phyloP scores from a whole-genome alignment of 495 filamentous ascomycete genomes.

The Penicillium nucicola region DNA sequence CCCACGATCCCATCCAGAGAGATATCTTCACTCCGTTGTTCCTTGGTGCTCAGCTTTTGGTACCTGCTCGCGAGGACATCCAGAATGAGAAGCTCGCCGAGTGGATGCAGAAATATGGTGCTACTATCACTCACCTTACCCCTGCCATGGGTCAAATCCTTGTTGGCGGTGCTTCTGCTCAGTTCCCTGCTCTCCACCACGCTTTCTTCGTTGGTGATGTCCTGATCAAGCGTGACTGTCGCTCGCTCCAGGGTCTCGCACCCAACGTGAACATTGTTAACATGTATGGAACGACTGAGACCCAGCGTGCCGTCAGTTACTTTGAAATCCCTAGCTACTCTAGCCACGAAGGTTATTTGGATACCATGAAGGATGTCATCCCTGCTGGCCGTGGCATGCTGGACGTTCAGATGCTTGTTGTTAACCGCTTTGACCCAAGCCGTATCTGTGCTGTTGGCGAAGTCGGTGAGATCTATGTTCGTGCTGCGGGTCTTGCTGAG shows the following conservation, averaged over 20 bases:
- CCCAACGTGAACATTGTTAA: constrained; percentile 79
- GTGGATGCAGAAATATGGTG: constrained; percentile 79
- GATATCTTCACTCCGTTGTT: constrained; percentile 96
- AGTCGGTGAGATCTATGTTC: constrained; percentile 82
- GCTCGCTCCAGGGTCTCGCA: constrained; percentile 72
- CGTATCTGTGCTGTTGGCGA: constrained; percentile 78
- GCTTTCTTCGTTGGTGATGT: constrained; percentile 96
- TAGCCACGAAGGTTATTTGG: constrained; percentile 64
- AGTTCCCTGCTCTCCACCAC: constrained; percentile 74
- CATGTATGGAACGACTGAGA: constrained; percentile 93
- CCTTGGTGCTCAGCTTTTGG: constrained; percentile 75
- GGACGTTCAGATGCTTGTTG: constrained; percentile 88
- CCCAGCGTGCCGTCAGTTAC: constrained; percentile 81
- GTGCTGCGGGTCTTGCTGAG: constrained; percentile 86
- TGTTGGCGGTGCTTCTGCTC: constrained; percentile 74
- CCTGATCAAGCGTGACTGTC: constrained; percentile 81
- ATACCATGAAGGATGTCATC: constrained; percentile 73
- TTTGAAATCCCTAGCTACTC: constrained; percentile 75
- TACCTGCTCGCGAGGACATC: constrained; percentile 83
- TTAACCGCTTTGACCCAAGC: constrained; percentile 71
- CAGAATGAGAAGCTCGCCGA: constrained; percentile 84
- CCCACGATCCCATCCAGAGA: constrained; percentile 87
- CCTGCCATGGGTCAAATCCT: constrained; percentile 95
- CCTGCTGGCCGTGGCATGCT: constrained; percentile 88
- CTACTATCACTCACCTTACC: constrained; percentile 87